Evolutionary conservation across 257 asterid genomes (phyloP).

Genomic region (Petunia secreta): DNA sequence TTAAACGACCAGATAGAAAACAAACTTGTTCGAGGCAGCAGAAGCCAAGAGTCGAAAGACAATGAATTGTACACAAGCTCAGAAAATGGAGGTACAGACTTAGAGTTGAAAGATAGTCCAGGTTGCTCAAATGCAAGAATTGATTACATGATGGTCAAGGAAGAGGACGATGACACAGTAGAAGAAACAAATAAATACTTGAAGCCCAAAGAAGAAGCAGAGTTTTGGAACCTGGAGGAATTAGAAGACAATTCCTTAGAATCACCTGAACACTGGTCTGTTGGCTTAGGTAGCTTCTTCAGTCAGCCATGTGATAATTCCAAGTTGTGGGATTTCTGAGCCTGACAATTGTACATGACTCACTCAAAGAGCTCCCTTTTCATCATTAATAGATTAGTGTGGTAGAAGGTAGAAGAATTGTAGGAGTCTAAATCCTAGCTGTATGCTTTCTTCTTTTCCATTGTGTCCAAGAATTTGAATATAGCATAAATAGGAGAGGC

Average conservation of each 20-base stretch:
- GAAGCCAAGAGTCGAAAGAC: slow-evolving; percentile 29
- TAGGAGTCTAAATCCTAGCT: not conserved
- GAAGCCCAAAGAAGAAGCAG: slow-evolving; percentile 34
- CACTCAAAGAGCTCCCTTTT: not conserved
- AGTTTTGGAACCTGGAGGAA: slow-evolving; percentile 35
- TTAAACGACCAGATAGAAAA: slow-evolving; percentile 37
- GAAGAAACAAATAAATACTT: slow-evolving; percentile 8
- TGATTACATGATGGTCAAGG: not conserved
- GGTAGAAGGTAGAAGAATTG: not conserved
- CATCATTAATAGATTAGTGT: not conserved
- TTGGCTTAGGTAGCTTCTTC: slow-evolving; percentile 42
- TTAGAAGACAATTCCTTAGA: slow-evolving; percentile 37
- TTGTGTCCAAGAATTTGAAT: not conserved
- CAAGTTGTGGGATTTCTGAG: slow-evolving; percentile 66
- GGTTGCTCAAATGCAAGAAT: not conserved
- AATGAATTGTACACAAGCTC: slow-evolving; percentile 28
- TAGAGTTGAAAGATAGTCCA: slow-evolving; percentile 25
- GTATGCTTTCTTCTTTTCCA: not conserved
- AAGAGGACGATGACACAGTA: not conserved
- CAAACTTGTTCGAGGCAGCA: not conserved
- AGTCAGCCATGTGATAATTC: slow-evolving; percentile 29
- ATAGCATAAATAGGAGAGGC: not conserved
- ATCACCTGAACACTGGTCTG: slow-evolving; percentile 51
- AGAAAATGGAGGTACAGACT: slow-evolving; percentile 10
- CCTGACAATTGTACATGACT: slow-evolving; percentile 15